phyloP scores from a whole-genome alignment of 345 rosid species.

The Clarkia xantiana region DNA sequence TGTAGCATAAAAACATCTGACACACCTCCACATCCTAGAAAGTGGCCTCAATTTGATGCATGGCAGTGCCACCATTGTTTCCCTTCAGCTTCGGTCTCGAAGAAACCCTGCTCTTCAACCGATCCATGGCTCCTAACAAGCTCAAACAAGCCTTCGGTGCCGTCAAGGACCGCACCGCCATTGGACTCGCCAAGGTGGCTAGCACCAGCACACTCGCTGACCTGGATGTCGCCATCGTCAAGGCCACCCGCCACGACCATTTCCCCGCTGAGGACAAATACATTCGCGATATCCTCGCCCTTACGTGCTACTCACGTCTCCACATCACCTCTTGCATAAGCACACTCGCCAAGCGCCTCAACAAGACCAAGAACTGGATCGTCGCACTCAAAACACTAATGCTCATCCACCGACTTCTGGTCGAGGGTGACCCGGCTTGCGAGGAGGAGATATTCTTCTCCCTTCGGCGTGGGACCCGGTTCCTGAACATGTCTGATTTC shows the following conservation, averaged over 20 bases:
- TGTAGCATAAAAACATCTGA: too few species aligned
- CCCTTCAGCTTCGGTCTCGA: not conserved
- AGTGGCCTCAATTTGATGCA: not conserved
- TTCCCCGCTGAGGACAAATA: slow-evolving; percentile 73
- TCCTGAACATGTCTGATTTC: slow-evolving; percentile 77
- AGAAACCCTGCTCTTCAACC: slow-evolving; percentile 3
- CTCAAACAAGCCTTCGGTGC: slow-evolving; percentile 34
- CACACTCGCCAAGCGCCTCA: slow-evolving; percentile 56
- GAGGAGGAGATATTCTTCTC: slow-evolving; percentile 71
- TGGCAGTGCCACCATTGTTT: not conserved
- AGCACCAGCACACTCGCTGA: slow-evolving; percentile 72
- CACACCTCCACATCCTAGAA: too few species aligned
- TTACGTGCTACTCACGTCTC: slow-evolving; percentile 68
- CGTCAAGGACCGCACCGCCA: slow-evolving; percentile 39
- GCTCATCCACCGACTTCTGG: slow-evolving; percentile 56
- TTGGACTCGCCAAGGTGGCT: slow-evolving; percentile 33
- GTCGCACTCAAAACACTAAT: slow-evolving; percentile 72
- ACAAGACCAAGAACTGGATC: slow-evolving; percentile 82
- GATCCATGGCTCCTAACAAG: slow-evolving; percentile 30
- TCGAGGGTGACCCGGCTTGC: slow-evolving; percentile 54
- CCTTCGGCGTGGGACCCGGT: slow-evolving; percentile 57
- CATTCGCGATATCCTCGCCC: slow-evolving; percentile 58
- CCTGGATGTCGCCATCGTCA: slow-evolving; percentile 84
- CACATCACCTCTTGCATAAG: slow-evolving; percentile 63
- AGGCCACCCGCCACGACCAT: slow-evolving; percentile 92